These are phyloP conservation scores for Stevia rebaudiana DNA, from an alignment of 140 eudicot species.

Conservation along the genomic window DNA sequence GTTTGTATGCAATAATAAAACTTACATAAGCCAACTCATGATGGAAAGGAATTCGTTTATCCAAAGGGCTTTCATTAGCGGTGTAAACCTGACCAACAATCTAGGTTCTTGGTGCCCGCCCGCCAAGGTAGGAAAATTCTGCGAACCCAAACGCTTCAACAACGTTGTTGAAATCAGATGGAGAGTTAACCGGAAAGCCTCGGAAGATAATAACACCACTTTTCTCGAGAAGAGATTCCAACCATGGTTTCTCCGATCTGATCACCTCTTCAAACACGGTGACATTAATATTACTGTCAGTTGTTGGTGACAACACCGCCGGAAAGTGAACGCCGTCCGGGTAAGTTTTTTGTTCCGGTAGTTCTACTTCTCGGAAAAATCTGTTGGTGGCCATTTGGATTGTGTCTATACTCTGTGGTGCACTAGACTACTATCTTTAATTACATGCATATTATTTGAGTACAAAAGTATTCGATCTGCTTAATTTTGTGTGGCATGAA, in stretches of 20 bases:
- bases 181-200: conserved; percentile 53
- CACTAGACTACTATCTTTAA: not conserved
- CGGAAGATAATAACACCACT: conserved; percentile 62
- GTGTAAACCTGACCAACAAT: conserved; percentile 72
- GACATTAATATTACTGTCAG: not conserved
- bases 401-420: not conserved
- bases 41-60: conserved; percentile 34
- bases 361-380: conserved; percentile 30
- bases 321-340: conserved; percentile 38
- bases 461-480: too few species aligned
- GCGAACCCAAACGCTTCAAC: conserved; percentile 76
- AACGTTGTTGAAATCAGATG: conserved; percentile 66
- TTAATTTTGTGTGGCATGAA: too few species aligned
- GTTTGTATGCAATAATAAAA: not conserved
- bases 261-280: conserved; percentile 31
- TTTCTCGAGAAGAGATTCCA: conserved; percentile 38
- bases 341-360: conserved; percentile 46
- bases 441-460: too few species aligned
- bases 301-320: conserved; percentile 18
- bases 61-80: conserved; percentile 43
- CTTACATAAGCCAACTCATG: not conserved
- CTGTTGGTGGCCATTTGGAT: conserved; percentile 15
- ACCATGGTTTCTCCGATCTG: conserved; percentile 43
- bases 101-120: conserved; percentile 53
- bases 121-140: conserved; percentile 58